phyloP scores from a whole-genome alignment of 2,329 filamentous ascomycete genomes.

The Parascedosporium putredinis region DNA sequence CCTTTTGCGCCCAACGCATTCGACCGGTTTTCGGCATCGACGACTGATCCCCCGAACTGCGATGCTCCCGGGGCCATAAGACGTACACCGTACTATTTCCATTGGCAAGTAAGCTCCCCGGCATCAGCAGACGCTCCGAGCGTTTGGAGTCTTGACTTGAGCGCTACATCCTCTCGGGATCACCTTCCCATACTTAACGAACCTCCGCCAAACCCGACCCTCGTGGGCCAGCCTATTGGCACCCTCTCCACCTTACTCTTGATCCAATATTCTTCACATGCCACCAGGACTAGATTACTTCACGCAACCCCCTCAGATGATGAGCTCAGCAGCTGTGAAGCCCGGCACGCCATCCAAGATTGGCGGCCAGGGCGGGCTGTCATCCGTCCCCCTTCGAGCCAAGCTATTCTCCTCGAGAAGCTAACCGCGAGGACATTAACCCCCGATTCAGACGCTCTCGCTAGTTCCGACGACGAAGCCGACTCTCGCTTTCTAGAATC shows the following conservation, averaged over 20 bases:
- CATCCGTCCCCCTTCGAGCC: constrained; percentile 45
- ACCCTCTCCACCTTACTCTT: background rate
- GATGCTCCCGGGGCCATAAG: too few relatives aligned
- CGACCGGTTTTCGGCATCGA: too few relatives aligned
- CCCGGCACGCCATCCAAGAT: constrained; percentile 36
- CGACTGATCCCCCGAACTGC: too few relatives aligned
- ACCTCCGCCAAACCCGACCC: background rate
- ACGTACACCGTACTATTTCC: too few relatives aligned
- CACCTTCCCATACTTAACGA: too few relatives aligned
- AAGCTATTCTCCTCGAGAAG: constrained; percentile 63
- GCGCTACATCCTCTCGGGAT: too few relatives aligned
- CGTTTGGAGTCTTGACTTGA: too few relatives aligned
- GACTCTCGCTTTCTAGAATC: constrained; percentile 52
- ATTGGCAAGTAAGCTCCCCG: too few relatives aligned
- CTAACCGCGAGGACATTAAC: constrained; percentile 72
- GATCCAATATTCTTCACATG: background rate
- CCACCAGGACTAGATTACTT: background rate
- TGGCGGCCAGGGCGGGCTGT: constrained; percentile 32
- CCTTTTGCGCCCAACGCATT: too few relatives aligned
- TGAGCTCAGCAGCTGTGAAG: constrained; percentile 43
- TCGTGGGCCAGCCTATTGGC: background rate
- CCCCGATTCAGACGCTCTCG: constrained; percentile 86
- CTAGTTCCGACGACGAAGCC: constrained; percentile 86
- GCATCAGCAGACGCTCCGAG: too few relatives aligned
- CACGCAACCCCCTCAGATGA: constrained; percentile 19